Evolutionary conservation across 1,284 basidiomycete species (phyloP).

Genomic region (Wolfiporia cocos): DNA sequence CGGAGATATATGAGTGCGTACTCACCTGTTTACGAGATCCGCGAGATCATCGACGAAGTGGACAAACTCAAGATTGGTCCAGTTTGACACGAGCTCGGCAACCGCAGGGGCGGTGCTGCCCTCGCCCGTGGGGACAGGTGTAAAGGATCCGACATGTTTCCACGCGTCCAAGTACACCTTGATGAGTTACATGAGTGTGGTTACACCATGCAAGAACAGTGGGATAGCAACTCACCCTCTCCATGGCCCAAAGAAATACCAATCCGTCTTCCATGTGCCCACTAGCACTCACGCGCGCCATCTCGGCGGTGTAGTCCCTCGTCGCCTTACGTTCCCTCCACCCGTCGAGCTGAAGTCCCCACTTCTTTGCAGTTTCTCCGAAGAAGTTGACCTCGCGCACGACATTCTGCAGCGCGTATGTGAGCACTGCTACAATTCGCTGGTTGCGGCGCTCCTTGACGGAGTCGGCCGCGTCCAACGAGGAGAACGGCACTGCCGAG

Average conservation of each 20-base stretch:
- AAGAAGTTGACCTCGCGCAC: constrained; percentile 62
- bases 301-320: constrained; percentile 64
- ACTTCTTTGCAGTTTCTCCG: constrained; percentile 39
- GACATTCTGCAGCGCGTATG: constrained; percentile 48
- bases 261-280: constrained; percentile 57
- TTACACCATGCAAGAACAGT: neutral
- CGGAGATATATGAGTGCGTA: neutral
- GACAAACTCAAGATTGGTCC: constrained; percentile 60
- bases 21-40: constrained; percentile 42
- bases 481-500: constrained; percentile 43
- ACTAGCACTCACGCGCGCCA: constrained; percentile 44
- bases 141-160: constrained; percentile 40
- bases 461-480: constrained; percentile 27
- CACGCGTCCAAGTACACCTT: constrained; percentile 61
- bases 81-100: constrained; percentile 52
- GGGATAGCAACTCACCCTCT: constrained; percentile 40
- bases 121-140: constrained; percentile 7
- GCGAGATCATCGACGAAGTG: constrained; percentile 53
- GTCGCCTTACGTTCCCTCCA: constrained; percentile 58
- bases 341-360: constrained; percentile 36
- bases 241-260: constrained; percentile 76
- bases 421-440: constrained; percentile 42
- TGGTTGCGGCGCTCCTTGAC: constrained; percentile 32
- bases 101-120: constrained; percentile 32
- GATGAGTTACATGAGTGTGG: neutral